These are phyloP conservation scores for Barnettozyma pratensis DNA, from an alignment of 805 yeast genomes.

Conservation along the genomic window DNA sequence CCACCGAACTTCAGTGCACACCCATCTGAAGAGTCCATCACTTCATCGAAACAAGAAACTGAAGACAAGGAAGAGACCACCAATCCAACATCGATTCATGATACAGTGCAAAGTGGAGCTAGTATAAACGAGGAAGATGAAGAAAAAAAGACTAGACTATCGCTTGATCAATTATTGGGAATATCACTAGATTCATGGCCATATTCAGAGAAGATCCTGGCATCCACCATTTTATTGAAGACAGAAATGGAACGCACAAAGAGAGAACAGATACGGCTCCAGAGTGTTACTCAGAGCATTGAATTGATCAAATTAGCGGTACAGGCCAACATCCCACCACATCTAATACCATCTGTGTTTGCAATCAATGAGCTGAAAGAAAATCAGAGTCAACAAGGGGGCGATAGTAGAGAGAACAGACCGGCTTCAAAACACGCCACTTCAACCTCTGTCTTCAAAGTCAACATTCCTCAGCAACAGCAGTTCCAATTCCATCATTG, in stretches of 20 bases:
- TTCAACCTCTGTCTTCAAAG: slow-evolving; percentile 24
- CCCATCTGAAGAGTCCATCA: background rate
- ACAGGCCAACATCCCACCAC: slow-evolving; percentile 30
- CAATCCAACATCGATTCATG: background rate
- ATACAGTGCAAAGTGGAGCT: background rate
- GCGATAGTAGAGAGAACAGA: background rate
- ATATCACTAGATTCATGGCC: slow-evolving; percentile 27
- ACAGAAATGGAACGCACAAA: slow-evolving; percentile 37
- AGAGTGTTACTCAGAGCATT: slow-evolving; percentile 28
- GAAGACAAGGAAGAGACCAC: background rate
- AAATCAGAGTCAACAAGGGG: background rate
- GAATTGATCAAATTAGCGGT: slow-evolving; percentile 33
- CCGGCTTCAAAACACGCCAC: background rate
- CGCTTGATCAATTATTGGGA: slow-evolving; percentile 5
- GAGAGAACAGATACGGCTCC: slow-evolving; percentile 30
- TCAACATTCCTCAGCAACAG: slow-evolving; percentile 23
- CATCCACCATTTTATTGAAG: slow-evolving; percentile 30
- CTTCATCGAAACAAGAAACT: background rate
- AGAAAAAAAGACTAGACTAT: background rate
- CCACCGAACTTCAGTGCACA: background rate
- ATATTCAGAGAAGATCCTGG: slow-evolving; percentile 32
- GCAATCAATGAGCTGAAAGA: slow-evolving; percentile 7
- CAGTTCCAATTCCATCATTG: slow-evolving; percentile 28
- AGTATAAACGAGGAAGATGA: background rate
- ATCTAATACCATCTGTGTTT: slow-evolving; percentile 34